Conservation (phyloP, 257 asterid genomes). For the Solanum dulcamara region DNA sequence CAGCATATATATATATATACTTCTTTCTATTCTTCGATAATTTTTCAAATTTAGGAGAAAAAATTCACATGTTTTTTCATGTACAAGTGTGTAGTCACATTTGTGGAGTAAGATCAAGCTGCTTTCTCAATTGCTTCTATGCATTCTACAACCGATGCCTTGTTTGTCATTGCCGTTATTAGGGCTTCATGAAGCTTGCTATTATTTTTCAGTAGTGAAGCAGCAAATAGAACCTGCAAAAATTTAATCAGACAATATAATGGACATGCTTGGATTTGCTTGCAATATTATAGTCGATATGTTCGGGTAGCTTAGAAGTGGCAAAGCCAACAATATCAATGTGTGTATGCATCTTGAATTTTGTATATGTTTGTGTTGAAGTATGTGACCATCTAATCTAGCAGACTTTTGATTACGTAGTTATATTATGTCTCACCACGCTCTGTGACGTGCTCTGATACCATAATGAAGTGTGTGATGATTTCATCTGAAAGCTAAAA, state of each 20-base stretch:
- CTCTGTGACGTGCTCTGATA: not conserved
- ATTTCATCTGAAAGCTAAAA: not conserved
- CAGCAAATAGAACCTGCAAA: slow-evolving; percentile 69
- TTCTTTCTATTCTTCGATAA: not conserved
- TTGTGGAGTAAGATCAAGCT: not conserved
- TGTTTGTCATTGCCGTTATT: slow-evolving; percentile 71
- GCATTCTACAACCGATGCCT: slow-evolving; percentile 80
- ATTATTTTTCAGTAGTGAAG: slow-evolving; percentile 68
- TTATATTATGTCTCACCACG: not conserved
- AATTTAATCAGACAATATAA: not conserved
- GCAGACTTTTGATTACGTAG: not conserved
- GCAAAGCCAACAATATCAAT: not conserved
- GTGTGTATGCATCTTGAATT: not conserved
- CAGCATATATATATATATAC: not conserved
- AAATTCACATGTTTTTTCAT: not conserved
- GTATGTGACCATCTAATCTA: not conserved
- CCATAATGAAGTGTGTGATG: not conserved
- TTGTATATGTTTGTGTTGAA: not conserved
- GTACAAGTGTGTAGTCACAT: not conserved
- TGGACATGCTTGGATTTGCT: not conserved
- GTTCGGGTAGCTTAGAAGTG: not conserved
- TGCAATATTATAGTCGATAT: not conserved
- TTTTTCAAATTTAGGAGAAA: not conserved
- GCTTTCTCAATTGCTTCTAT: slow-evolving; percentile 84
- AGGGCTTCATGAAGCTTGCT: slow-evolving; percentile 58